These are phyloP conservation scores for Purshia tridentata DNA, from an alignment of 306 rosid species.

Conservation along the genomic window DNA sequence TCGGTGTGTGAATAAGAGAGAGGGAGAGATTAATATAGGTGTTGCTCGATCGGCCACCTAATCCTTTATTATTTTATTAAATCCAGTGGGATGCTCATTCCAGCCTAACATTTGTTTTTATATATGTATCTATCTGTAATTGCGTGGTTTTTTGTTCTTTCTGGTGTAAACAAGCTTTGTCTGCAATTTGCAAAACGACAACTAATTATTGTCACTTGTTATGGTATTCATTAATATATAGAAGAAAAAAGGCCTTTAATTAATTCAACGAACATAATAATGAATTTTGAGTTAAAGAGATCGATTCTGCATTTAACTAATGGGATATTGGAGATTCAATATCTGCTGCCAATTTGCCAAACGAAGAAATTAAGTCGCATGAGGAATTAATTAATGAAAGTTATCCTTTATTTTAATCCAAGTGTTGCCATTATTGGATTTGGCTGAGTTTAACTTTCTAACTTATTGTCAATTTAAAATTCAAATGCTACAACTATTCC, in stretches of 20 bases:
- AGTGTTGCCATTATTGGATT: not conserved
- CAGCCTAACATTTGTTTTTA: constrained; percentile 33
- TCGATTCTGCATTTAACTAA: not conserved
- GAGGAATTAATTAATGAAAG: not conserved
- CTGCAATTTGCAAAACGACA: constrained; percentile 12
- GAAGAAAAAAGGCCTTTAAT: not conserved
- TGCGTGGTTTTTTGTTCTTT: constrained; percentile 19
- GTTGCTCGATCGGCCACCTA: constrained; percentile 16
- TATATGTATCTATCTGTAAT: constrained; percentile 8
- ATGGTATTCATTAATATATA: not conserved
- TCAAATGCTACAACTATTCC: not conserved
- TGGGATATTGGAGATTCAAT: not conserved
- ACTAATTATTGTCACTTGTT: not conserved
- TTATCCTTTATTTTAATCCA: not conserved
- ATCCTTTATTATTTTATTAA: not conserved
- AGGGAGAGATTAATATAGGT: not conserved
- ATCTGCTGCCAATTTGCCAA: not conserved
- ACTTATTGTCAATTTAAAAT: not conserved
- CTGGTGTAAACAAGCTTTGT: constrained; percentile 1
- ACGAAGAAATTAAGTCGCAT: not conserved
- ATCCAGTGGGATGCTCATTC: constrained; percentile 9
- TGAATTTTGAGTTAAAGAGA: too few relatives aligned
- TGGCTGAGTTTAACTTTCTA: not conserved
- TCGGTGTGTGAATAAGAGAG: constrained; percentile 18
- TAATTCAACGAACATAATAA: not conserved